A percentile compares a stretch with the other conserved stretches of the same genome.
These are phyloP conservation scores for Zizania latifolia DNA, from an alignment of 176 grass and related monocot genomes.

Conservation along the genomic window DNA sequence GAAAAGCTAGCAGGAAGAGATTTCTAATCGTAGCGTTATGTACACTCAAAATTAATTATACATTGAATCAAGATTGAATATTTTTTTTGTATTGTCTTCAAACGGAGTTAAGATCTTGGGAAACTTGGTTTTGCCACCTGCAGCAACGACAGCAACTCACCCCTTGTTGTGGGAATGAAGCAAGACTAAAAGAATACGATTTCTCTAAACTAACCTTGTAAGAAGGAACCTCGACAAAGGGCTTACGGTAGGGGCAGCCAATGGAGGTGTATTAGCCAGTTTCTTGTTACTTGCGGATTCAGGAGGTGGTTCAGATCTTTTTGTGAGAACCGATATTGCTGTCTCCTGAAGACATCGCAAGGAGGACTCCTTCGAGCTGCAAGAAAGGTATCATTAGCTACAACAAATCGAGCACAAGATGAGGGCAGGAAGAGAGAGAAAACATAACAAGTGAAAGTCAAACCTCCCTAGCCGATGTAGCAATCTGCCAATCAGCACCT, in stretches of 20 bases:
- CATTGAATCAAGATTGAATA: slow-evolving; percentile 35
- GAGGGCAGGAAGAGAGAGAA: not conserved
- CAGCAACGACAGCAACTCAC: slow-evolving; percentile 19
- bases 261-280: slow-evolving; percentile 27
- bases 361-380: slow-evolving; percentile 73
- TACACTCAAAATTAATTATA: slow-evolving; percentile 82
- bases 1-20: not conserved
- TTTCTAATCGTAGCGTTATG: slow-evolving; percentile 42
- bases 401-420: slow-evolving; percentile 10
- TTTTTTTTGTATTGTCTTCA: slow-evolving; percentile 40
- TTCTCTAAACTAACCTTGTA: slow-evolving; percentile 52
- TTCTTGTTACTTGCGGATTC: slow-evolving; percentile 54
- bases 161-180: slow-evolving; percentile 6
- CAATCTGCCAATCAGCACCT: slow-evolving; percentile 56
- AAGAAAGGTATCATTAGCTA: slow-evolving; percentile 4
- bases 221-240: slow-evolving; percentile 90
- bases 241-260: slow-evolving; percentile 70
- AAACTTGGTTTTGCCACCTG: slow-evolving; percentile 98
- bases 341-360: slow-evolving; percentile 65
- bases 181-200: slow-evolving; percentile 1
- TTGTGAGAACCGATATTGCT: slow-evolving; percentile 48
- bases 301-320: slow-evolving; percentile 34
- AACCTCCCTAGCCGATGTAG: slow-evolving; percentile 74
- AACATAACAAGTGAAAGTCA: not conserved
- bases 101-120: slow-evolving; percentile 80